These are phyloP conservation scores for Kurtzmaniella quercitrusa DNA, from an alignment of 1,139 yeast genomes.

Conservation along the genomic window DNA sequence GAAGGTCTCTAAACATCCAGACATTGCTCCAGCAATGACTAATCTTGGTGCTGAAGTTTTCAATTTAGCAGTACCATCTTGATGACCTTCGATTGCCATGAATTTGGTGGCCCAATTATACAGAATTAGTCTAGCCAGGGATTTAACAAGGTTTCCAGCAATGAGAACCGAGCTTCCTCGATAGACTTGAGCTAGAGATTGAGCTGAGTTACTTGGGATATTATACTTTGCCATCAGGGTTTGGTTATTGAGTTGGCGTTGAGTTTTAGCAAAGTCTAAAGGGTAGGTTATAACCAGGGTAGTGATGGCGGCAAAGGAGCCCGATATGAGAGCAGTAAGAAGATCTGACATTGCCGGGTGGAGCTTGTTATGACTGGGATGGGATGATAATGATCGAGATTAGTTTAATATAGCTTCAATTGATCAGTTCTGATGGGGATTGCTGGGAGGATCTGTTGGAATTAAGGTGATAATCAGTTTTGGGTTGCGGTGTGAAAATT, in stretches of 20 bases:
- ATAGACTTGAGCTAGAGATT: conserved; percentile 44
- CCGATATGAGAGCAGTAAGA: conserved; percentile 67
- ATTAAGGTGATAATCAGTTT: too few species aligned
- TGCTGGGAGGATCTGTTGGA: too few species aligned
- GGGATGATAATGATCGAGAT: too few species aligned
- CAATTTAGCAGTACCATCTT: conserved; percentile 20
- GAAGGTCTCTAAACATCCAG: conserved; percentile 77
- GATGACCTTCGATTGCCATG: conserved; percentile 51
- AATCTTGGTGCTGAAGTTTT: conserved; percentile 66
- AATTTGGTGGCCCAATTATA: conserved; percentile 76
- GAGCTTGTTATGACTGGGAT: background rate
- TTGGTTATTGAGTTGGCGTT: conserved; percentile 56
- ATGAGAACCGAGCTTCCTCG: conserved; percentile 79
- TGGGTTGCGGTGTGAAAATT: too few species aligned
- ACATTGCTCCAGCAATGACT: conserved; percentile 80
- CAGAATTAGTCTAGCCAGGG: conserved; percentile 65
- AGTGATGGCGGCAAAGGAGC: conserved; percentile 68
- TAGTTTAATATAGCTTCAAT: too few species aligned
- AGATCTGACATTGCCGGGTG: conserved; percentile 1
- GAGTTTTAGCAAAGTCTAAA: conserved; percentile 76
- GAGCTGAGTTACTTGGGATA: conserved; percentile 37
- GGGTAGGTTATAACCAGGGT: conserved; percentile 78
- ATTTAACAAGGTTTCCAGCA: conserved; percentile 71
- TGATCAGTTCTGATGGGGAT: too few species aligned
- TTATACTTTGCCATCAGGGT: conserved; percentile 35